Base-by-base conservation (phyloP, 495 filamentous ascomycete species). In the Neurospora sublineolata region DNA sequence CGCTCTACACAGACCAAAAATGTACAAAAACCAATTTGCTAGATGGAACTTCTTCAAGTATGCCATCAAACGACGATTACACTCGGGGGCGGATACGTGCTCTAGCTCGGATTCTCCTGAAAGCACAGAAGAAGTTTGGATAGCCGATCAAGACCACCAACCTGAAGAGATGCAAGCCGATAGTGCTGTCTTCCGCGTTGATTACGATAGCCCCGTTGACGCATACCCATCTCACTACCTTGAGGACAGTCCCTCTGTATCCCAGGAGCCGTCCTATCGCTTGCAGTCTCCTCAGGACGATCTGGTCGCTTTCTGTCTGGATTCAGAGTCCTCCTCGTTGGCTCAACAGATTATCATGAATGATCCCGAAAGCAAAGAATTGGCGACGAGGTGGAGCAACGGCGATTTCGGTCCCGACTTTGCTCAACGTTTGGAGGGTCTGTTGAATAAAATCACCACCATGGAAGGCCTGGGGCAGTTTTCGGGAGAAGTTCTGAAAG, bases 41-140 rank as follows among this genome's bases (percentile, higher is more conserved):
- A 60, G 79, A 9, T 80, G 79, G 79, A 68, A 70, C 37, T 78
- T 79, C 71, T 78, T 78, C 74, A 80, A 80, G 72, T 80, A 80
- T 30, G 37, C 74, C 30, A 70, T 79, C 70, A 80, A 80, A 69
- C 67, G 46, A 18, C 72, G 77, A 20, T 73, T 76, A 33, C 69
- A 69, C 2, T 36, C 14, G 67, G 72, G 73, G 37, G 10, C 73
- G 14, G 70, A 68, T n/a, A 74, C 73, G 14, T 27, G 72, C 12
- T 60, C 64, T 4, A 46, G 52, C 1, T 46, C 69, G 14, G 69
- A 7, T 60, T 41, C 44, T 20, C 37, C 67, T 8, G 60, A 73
- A 9, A 60, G 27, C 52, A 60, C 52, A 0, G 52, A 1, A 16
- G 23, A 60, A 9, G 7, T 6, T 33, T 60, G 52, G 52, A 33